A percentile compares a stretch with the other conserved stretches of the same genome.
These are phyloP conservation scores for Durusdinium trenchii DNA, from an alignment of 73 alveolate genomes.

Conservation along the genomic window DNA sequence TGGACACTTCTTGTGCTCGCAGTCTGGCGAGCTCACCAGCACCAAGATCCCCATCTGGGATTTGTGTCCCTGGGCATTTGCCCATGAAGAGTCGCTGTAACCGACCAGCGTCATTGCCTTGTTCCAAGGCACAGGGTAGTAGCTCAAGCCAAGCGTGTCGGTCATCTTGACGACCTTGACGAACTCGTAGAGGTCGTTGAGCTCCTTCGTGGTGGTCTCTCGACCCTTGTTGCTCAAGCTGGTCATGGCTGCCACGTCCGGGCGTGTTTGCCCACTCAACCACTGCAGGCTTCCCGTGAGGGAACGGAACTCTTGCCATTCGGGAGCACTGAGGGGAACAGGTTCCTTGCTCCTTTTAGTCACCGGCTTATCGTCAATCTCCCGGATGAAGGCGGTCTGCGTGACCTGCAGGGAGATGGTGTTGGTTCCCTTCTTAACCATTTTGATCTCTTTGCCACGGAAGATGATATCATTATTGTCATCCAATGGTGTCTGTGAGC, in stretches of 20 bases:
- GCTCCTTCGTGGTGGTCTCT: neutral
- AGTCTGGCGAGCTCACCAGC: neutral
- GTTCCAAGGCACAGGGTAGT: neutral
- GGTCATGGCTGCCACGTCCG: neutral
- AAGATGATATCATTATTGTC: neutral
- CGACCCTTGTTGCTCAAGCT: neutral
- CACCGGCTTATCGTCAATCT: neutral
- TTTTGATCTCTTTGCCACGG: conserved; percentile 8
- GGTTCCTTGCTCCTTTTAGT: neutral
- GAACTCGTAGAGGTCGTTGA: conserved; percentile 12
- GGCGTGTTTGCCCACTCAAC: conserved; percentile 9
- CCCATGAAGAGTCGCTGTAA: conserved; percentile 26
- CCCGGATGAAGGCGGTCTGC: conserved; percentile 29
- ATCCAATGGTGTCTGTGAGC: neutral
- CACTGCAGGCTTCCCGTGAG: conserved; percentile 35
- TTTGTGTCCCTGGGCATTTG: conserved; percentile 16
- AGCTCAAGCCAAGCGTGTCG: neutral
- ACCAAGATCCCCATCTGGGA: conserved; percentile 28
- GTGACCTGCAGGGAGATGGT: neutral
- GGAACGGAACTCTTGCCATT: neutral
- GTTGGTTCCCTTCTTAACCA: neutral
- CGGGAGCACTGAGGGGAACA: neutral
- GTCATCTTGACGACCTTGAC: conserved; percentile 1
- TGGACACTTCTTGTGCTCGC: neutral
- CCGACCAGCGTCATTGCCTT: neutral